A percentile compares a stretch with the other conserved stretches of the same genome.
Evolutionary conservation across 2,329 filamentous ascomycete genomes (phyloP).

Genomic region (Pyricularia sp.): DNA sequence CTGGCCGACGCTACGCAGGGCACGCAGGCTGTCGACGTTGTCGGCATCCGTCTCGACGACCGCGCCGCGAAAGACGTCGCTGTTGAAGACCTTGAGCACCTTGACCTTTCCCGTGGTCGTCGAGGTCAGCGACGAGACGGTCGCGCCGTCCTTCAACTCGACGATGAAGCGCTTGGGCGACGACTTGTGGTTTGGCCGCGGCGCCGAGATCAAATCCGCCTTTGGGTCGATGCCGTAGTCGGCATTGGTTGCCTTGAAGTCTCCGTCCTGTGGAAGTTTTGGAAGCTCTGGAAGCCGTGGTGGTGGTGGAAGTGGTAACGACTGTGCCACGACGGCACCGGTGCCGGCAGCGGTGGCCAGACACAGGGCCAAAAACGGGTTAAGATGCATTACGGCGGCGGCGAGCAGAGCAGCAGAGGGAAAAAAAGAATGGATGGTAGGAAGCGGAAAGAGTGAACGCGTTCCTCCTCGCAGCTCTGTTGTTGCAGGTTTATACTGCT

Average conservation of each 20-base stretch:
- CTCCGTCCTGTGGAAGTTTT: background rate
- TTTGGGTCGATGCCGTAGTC: background rate
- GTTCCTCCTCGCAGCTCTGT: background rate
- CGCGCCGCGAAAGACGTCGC: conserved; percentile 14
- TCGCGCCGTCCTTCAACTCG: background rate
- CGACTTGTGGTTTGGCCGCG: background rate
- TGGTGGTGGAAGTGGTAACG: background rate
- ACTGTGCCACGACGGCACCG: background rate
- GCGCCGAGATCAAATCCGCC: background rate
- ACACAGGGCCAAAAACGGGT: background rate
- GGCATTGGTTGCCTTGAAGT: background rate
- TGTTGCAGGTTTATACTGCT: background rate
- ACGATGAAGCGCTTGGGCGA: conserved; percentile 3
- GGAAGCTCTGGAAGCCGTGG: background rate
- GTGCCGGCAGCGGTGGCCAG: background rate
- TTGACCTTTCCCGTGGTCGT: background rate
- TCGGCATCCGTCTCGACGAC: conserved; percentile 11
- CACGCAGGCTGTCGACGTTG: conserved; percentile 13
- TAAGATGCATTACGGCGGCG: background rate
- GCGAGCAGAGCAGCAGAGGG: too few species aligned
- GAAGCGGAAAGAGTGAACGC: background rate
- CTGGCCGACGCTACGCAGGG: background rate
- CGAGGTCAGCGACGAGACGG: background rate
- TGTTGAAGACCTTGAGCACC: conserved; percentile 1
- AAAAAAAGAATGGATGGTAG: background rate